phyloP scores from a whole-genome alignment of 306 rosid genomes.

The Fragaria vesca region DNA sequence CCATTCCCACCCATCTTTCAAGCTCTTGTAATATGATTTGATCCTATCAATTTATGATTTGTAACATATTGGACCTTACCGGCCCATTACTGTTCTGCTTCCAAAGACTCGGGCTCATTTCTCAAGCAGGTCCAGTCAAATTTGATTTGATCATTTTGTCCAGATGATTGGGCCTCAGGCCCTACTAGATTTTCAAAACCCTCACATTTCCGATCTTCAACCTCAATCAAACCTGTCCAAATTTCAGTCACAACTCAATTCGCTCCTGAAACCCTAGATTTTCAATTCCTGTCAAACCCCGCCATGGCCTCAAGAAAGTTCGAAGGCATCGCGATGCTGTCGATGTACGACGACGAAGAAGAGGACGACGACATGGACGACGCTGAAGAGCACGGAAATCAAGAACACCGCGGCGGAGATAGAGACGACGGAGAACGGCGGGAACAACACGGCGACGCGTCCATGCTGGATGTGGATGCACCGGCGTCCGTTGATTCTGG shows the following conservation, averaged over 20 bases:
- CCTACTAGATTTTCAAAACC: background rate
- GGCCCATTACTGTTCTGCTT: no score
- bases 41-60: no score
- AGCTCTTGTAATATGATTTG: background rate
- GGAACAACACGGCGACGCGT: slow-evolving; percentile 1
- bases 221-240: background rate
- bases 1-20: background rate
- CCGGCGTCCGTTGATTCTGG: background rate
- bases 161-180: no score
- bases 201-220: background rate
- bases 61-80: no score
- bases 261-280: background rate
- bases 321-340: slow-evolving; percentile 73
- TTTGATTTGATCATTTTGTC: no score
- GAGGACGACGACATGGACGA: slow-evolving; percentile 57
- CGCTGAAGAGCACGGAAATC: slow-evolving; percentile 31
- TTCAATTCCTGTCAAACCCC: slow-evolving; percentile 9
- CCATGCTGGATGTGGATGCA: background rate
- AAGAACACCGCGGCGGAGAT: slow-evolving; percentile 11
- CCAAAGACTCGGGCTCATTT: no score
- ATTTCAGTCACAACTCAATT: background rate
- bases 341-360: slow-evolving; percentile 66
- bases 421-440: background rate
- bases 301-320: slow-evolving; percentile 65
- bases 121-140: no score